phyloP scores from a whole-genome alignment of 2,329 filamentous ascomycete genomes.

The Neofusicoccum parvum region DNA sequence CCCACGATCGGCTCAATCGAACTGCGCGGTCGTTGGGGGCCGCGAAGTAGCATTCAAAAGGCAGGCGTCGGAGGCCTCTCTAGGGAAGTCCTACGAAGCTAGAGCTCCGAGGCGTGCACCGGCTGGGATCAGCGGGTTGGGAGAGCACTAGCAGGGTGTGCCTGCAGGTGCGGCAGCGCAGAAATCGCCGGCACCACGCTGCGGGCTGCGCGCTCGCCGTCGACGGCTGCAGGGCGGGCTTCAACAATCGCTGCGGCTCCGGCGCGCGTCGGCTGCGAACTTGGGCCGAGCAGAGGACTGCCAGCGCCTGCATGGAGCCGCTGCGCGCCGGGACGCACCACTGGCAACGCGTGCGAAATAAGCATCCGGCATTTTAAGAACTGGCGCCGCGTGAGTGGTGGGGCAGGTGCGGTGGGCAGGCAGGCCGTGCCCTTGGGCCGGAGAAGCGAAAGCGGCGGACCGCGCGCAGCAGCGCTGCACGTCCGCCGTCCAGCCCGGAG shows the following conservation, averaged over 20 bases:
- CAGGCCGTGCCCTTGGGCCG: slow-evolving; percentile 9
- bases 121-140: neutral
- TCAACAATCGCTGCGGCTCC: neutral
- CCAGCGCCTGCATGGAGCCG: neutral
- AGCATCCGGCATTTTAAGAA: slow-evolving; percentile 17
- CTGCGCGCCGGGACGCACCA: neutral
- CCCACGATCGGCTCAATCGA: too few relatives aligned
- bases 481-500: neutral
- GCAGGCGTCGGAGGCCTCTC: neutral
- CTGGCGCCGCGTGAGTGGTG: slow-evolving; percentile 5
- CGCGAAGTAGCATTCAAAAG: too few relatives aligned
- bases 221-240: neutral
- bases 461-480: neutral
- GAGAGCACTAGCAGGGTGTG: neutral
- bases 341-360: slow-evolving; percentile 12
- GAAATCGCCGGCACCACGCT: neutral
- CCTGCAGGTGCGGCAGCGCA: neutral
- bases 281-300: slow-evolving; percentile 4
- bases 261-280: slow-evolving; percentile 5
- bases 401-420: neutral
- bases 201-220: neutral
- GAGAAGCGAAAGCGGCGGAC: slow-evolving; percentile 1
- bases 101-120: neutral
- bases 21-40: too few relatives aligned
- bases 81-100: neutral